Evolutionary conservation across 805 yeast species (phyloP), one percentile per base, ranked within the genome.

Genomic region (Schwanniomyces sp.): DNA sequence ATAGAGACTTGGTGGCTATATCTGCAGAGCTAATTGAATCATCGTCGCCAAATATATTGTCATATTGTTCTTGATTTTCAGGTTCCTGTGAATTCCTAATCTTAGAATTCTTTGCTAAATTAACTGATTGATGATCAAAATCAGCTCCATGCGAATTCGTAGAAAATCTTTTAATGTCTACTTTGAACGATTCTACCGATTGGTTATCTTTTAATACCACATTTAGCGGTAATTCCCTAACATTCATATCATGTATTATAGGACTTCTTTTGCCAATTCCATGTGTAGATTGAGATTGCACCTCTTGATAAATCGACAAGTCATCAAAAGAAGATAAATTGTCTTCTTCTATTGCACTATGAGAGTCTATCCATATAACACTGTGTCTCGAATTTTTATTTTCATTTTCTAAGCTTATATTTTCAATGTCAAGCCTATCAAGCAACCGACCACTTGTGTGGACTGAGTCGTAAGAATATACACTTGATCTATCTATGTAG

Each of bases 401-500:
- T 8, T 51, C 55, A 14, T 56, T 37, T 7, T 40, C 61, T 40
- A 57, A 43, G 37, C 60, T 67, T 29, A 52, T 61, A 14, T 55
- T 57, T 27, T 66, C 70, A 16, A 69, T 54, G 6, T 61, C 69
- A 40, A 70, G 52, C 5, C 75, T 60, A 50, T 74, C 78, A 10
- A 74, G 57, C 27, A 74, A 59, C 38, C 78, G 51, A 5, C 76
- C 76, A 51, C 61, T 70, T 27, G 78, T 73, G 39, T 72, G 64
- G 7, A 72, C 75, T 5, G 76, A 71, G 37, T 73, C 78, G 45
- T 72, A 74, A 10, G 76, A 69, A 51, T 71, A 72, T n/a, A 74
- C 54, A 48, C 76, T 71, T 26, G 63, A 71, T 27, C 62, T 54
- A 51, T 70, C 76, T 14, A 38, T 17, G n/a, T 44, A 11, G 29